Percentiles rank a stretch among this genome's conserved stretches.
Conservation (phyloP, 2,329 filamentous ascomycete species). For the Trichoderma pleuroti region DNA sequence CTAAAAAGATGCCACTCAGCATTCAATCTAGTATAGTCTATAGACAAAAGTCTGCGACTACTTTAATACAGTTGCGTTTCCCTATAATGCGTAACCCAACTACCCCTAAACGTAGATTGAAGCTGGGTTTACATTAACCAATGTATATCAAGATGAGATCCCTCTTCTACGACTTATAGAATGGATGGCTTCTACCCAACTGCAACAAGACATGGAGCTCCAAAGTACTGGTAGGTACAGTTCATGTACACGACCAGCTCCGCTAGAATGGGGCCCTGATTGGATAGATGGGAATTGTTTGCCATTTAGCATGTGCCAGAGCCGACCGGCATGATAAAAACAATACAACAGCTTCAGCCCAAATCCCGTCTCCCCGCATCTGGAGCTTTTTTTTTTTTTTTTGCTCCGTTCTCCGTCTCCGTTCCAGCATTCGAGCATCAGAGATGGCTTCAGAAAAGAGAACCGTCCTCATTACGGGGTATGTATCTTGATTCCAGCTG, state of each 20-base stretch:
- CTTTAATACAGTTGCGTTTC: no score
- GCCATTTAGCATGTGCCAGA: background rate
- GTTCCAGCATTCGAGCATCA: background rate
- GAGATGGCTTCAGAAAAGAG: constrained; percentile 34
- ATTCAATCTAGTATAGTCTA: background rate
- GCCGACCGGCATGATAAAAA: background rate
- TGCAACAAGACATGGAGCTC: background rate
- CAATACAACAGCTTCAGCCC: background rate
- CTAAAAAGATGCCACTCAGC: background rate
- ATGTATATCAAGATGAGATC: background rate
- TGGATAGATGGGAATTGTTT: background rate
- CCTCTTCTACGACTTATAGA: background rate
- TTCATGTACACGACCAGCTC: background rate
- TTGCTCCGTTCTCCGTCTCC: background rate
- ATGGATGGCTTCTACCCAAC: background rate
- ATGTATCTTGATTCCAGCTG: constrained; percentile 15
- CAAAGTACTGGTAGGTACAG: background rate
- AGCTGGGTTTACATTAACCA: background rate
- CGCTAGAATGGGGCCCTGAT: background rate
- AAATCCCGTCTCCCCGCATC: background rate
- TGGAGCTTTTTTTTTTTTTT: background rate
- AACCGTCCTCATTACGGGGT: constrained; percentile 51
- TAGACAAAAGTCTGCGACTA: no score
- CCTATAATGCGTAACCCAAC: background rate
- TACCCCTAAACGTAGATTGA: background rate